A percentile compares a stretch with the other conserved stretches of the same genome.
Conservation (phyloP, 1,284 basidiomycete genomes). For the Cerioporus squamosus region DNA sequence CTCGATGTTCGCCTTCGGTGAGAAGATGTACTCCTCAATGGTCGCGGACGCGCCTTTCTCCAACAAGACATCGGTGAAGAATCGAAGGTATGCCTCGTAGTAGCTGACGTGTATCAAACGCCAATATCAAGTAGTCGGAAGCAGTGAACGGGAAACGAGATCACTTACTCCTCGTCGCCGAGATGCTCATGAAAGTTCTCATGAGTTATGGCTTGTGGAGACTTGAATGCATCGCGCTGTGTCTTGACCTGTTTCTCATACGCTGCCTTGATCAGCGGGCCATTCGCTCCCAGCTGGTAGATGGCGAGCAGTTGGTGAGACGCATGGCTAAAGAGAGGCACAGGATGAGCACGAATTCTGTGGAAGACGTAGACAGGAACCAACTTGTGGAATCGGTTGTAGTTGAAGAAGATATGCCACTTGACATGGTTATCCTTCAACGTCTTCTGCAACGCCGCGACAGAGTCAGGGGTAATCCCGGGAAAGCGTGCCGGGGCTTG, state of each 20-base stretch:
- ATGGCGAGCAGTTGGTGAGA: slow-evolving; percentile 55
- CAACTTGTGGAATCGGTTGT: slow-evolving; percentile 60
- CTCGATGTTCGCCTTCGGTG: slow-evolving; percentile 51
- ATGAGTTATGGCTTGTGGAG: slow-evolving; percentile 46
- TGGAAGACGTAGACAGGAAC: background rate
- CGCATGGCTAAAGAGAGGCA: slow-evolving; percentile 43
- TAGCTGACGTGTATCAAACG: slow-evolving; percentile 41
- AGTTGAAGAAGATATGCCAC: slow-evolving; percentile 67
- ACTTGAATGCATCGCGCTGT: slow-evolving; percentile 43
- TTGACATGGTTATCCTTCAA: slow-evolving; percentile 60
- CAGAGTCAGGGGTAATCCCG: slow-evolving; percentile 52
- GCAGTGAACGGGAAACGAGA: slow-evolving; percentile 39
- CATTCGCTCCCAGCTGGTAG: slow-evolving; percentile 51
- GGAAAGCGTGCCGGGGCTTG: slow-evolving; percentile 41
- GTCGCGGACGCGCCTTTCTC: slow-evolving; percentile 45
- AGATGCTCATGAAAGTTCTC: slow-evolving; percentile 52
- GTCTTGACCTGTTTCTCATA: slow-evolving; percentile 47
- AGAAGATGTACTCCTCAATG: slow-evolving; percentile 64
- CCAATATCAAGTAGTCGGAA: background rate
- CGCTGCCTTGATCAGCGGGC: slow-evolving; percentile 43
- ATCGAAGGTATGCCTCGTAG: slow-evolving; percentile 60
- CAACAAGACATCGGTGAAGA: slow-evolving; percentile 54
- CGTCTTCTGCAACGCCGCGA: slow-evolving; percentile 45
- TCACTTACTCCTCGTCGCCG: slow-evolving; percentile 49
- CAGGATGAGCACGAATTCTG: background rate